Conservation (phyloP, 768 basidiomycete genomes). For the Phaeotremella skinneri region DNA sequence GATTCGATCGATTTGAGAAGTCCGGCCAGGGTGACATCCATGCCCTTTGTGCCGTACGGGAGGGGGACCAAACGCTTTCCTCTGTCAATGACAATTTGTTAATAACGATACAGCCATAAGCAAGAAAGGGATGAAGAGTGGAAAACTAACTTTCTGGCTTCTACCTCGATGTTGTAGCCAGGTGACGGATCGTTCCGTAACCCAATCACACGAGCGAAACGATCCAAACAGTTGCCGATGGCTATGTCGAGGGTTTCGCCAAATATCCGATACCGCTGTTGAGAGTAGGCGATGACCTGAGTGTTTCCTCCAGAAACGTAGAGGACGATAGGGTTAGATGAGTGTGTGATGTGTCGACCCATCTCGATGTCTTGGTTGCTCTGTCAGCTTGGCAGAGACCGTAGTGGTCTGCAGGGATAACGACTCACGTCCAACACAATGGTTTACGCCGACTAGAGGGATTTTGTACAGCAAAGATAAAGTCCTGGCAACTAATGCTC, state of each 20-base stretch:
- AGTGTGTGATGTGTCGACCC: constrained; percentile 91
- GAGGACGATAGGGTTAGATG: constrained; percentile 90
- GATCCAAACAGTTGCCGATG: constrained; percentile 97
- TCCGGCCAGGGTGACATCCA: constrained; percentile 97
- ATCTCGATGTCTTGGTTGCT: constrained; percentile 84
- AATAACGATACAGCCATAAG: too few species aligned
- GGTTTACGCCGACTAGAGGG: constrained; percentile 95
- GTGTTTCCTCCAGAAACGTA: constrained; percentile 99
- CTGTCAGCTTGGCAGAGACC: constrained; percentile 15
- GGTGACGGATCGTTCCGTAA: constrained; percentile 93
- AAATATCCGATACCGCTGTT: constrained; percentile 95
- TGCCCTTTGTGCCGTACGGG: constrained; percentile 96
- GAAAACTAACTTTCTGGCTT: constrained; percentile 75
- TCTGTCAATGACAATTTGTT: constrained; percentile 54
- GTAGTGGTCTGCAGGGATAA: constrained; percentile 2
- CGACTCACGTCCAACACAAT: constrained; percentile 90
- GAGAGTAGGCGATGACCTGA: constrained; percentile 97
- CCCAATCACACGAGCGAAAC: constrained; percentile 91
- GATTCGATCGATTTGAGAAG: constrained; percentile 83
- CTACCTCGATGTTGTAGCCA: constrained; percentile 95
- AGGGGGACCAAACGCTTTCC: constrained; percentile 77
- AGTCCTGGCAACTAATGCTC: constrained; percentile 88
- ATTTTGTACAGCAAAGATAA: constrained; percentile 82
- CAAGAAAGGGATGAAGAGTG: not conserved
- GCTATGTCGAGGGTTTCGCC: constrained; percentile 98